Conservation (phyloP, 2,329 filamentous ascomycete genomes). For the Ascochyta fabae region DNA sequence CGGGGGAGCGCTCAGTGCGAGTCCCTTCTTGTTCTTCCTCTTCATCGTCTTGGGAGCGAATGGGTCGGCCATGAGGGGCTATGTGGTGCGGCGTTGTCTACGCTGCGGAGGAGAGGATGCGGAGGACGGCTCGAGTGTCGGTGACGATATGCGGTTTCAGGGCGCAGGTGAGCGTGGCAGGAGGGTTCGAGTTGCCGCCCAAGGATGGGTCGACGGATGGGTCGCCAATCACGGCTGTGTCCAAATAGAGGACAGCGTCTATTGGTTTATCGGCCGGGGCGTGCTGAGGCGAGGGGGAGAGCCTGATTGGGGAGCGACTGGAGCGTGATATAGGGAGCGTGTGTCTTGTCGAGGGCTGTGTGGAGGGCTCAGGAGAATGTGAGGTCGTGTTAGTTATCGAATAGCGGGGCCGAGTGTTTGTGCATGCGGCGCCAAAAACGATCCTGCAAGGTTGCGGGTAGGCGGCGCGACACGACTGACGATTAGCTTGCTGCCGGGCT, state of each 20-base stretch:
- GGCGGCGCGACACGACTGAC: conserved; percentile 12
- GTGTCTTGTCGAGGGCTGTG: conserved; percentile 25
- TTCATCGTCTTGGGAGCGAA: conserved; percentile 83
- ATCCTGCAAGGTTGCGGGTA: conserved; percentile 27
- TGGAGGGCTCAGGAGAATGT: conserved; percentile 30
- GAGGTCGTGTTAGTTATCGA: conserved; percentile 31
- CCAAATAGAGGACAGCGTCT: conserved; percentile 48
- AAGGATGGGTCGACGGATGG: conserved; percentile 40
- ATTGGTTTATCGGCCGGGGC: conserved; percentile 46
- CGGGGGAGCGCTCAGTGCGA: conserved; percentile 81
- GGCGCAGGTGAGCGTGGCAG: conserved; percentile 11
- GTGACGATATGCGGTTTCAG: conserved; percentile 5
- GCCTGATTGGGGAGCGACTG: conserved; percentile 29
- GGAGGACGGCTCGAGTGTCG: neutral
- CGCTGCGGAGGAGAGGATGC: conserved; percentile 1
- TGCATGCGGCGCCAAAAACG: conserved; percentile 29
- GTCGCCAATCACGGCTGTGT: conserved; percentile 47
- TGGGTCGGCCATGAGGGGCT: conserved; percentile 60
- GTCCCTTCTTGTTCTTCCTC: conserved; percentile 98
- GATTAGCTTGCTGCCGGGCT: conserved; percentile 10
- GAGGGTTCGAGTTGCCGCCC: conserved; percentile 45
- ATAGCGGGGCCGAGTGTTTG: conserved; percentile 21
- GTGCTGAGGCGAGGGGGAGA: conserved; percentile 27
- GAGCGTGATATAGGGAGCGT: conserved; percentile 19
- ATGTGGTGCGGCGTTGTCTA: conserved; percentile 10